These are phyloP conservation scores for Globisporangium alternatum DNA, from an alignment of 352 stramenopile species.

Conservation along the genomic window DNA sequence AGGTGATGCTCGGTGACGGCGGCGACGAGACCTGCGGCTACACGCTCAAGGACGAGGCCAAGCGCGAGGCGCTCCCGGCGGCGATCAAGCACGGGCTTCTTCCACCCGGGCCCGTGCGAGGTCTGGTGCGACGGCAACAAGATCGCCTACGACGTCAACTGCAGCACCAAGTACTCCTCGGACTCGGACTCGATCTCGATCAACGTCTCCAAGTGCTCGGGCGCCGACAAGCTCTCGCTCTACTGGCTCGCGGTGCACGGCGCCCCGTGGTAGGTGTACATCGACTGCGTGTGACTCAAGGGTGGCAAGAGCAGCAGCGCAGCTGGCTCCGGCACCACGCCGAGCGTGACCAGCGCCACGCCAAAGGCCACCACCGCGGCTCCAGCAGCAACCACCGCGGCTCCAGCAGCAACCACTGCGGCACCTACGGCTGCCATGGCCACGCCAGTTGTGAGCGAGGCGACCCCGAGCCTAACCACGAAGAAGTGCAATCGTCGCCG, in stretches of 20 bases:
- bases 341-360: slow-evolving; percentile 10
- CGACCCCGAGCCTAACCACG: neutral
- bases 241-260: slow-evolving; percentile 63
- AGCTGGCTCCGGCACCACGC: slow-evolving; percentile 5
- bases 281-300: slow-evolving; percentile 49
- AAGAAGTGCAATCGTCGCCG: slow-evolving; percentile 6
- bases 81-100: slow-evolving; percentile 50
- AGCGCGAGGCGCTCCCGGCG: slow-evolving; percentile 28
- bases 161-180: slow-evolving; percentile 41
- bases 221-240: slow-evolving; percentile 28
- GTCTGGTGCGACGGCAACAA: slow-evolving; percentile 59
- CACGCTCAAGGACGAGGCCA: slow-evolving; percentile 31
- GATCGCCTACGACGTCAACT: slow-evolving; percentile 47
- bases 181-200: slow-evolving; percentile 32
- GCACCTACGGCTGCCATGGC: slow-evolving; percentile 2
- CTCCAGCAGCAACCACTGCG: too few species aligned
- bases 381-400: too few species aligned
- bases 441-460: neutral
- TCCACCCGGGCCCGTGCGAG: slow-evolving; percentile 55
- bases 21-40: slow-evolving; percentile 21
- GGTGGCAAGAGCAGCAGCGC: slow-evolving; percentile 1
- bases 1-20: slow-evolving; percentile 20
- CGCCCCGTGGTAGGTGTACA: slow-evolving; percentile 61
- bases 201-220: slow-evolving; percentile 34
- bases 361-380: slow-evolving; percentile 7